Evolutionary conservation across 768 basidiomycete genomes (phyloP), one percentile per base, ranked within the genome.

Genomic region (Mycena venus): DNA sequence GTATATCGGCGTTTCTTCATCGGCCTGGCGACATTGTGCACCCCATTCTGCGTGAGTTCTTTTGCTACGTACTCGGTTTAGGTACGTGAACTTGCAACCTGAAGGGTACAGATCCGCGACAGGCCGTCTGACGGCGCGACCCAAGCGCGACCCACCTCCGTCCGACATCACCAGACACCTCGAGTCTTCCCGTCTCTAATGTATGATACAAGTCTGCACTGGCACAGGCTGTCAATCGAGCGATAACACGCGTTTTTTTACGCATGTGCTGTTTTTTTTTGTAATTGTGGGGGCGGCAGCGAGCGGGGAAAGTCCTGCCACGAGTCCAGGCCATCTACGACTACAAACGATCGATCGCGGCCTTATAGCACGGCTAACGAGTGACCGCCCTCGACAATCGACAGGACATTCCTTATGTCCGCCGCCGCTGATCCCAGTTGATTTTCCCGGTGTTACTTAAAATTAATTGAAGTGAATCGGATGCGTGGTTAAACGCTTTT

Each of bases 391-490:
- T 23, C 11, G n/a, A n/a, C n/a, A n/a, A n/a, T n/a, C 49, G 47
- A 19, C 47, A 27, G 9, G 34, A 25, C 25, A 44, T 25, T 55
- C 36, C 31, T 10, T 72, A 65, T 38, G 51, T 72, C 70, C 70
- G 70, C 70, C 70, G 56, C 62, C 63, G 70, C 53, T 64, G 63
- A 72, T 64, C 64, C 23, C 34, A 19, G 8, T n/a, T 10, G 19
- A 29, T 15, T 17, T 4, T 34, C 14, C 19, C 21, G 38, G 17
- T 11, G 4, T 31, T 12, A 27, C 51, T 38, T 8, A 47, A 21
- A 21, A 25, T 49, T 31, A 5, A 25, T 4, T 36, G 29, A 36
- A 59, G 34, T 10, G 17, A 40, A 29, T 17, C 15, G 12, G 3
- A 64, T 31, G 4, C 64, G 23, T 25, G 11, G 51, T n/a, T n/a